These are phyloP conservation scores for Cyberlindnera mississippiensis DNA, from an alignment of 805 yeast species.

Conservation along the genomic window DNA sequence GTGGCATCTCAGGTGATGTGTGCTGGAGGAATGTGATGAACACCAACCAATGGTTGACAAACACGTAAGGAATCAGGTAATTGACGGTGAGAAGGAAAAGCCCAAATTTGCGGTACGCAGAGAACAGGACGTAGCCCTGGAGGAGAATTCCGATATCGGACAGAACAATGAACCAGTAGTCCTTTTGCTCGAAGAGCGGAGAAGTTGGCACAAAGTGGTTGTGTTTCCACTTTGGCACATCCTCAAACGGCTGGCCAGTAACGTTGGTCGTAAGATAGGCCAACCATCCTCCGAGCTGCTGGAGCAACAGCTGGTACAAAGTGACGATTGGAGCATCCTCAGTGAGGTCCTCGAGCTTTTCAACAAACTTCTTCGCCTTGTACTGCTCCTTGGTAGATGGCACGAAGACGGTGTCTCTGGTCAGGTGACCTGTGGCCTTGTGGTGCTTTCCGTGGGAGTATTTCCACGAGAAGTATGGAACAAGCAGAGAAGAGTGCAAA, in stretches of 20 bases:
- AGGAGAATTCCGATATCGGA: slow-evolving; percentile 53
- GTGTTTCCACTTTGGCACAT: slow-evolving; percentile 37
- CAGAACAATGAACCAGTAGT: slow-evolving; percentile 51
- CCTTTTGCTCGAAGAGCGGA: slow-evolving; percentile 50
- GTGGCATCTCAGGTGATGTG: slow-evolving; percentile 57
- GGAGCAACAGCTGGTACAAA: slow-evolving; percentile 40
- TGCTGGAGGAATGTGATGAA: slow-evolving; percentile 61
- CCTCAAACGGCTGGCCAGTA: slow-evolving; percentile 50
- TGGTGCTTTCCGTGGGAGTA: slow-evolving; percentile 58
- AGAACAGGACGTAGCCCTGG: slow-evolving; percentile 43
- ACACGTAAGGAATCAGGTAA: slow-evolving; percentile 57
- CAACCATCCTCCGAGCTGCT: slow-evolving; percentile 56
- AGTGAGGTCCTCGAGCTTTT: slow-evolving; percentile 27
- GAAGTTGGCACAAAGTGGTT: slow-evolving; percentile 54
- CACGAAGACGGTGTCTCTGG: slow-evolving; percentile 57
- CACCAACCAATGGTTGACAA: slow-evolving; percentile 64
- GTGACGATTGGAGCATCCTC: slow-evolving; percentile 55
- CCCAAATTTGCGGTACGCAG: slow-evolving; percentile 48
- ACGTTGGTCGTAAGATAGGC: slow-evolving; percentile 48
- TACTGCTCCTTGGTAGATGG: slow-evolving; percentile 50
- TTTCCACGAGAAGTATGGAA: slow-evolving; percentile 63
- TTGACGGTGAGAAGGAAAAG: slow-evolving; percentile 46
- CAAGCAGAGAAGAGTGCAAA: slow-evolving; percentile 51
- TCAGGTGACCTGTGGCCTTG: slow-evolving; percentile 58
- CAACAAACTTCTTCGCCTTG: slow-evolving; percentile 29